Evolutionary conservation across 176 grass and related monocot species (phyloP), one percentile per base, ranked within the genome.

Genomic region (Zea mays): DNA sequence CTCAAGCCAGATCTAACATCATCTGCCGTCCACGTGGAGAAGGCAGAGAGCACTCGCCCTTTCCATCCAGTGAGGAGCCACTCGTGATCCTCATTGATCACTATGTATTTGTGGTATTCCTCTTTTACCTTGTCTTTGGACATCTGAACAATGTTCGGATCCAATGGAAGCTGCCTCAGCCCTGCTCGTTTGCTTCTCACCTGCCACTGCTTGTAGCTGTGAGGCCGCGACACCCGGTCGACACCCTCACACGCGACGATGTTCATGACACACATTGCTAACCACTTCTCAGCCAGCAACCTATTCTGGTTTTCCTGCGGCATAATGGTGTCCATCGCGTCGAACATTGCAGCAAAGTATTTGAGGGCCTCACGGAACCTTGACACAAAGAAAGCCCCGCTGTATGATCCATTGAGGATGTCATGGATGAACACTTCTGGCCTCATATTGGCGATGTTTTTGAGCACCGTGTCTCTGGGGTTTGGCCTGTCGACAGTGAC

Each of bases 31-130:
- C 87, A 89, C 5, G 77, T 17, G 1, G 87, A 85, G 8, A 77
- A n/a, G 47, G 72, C 87, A 20, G 72, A 77, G 19, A 89, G 41
- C 1, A 77, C 49, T 1, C 82, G 21, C 3, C 87, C 87, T 59
- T 89, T 89, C 87, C 87, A 89, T 3, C 77, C 87, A 1, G 65
- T 34, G 15, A 89, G 77, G 15, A 89, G 12, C 87, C 87, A 89
- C 7, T 11, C 52, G 14, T 55, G 60, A 72, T 81, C 86, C 34
- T 76, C 71, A 5, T 89, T 72, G 20, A 89, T 2, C 20, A 81
- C n/a, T 5, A 89, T 72, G 58, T 89, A 72, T 10, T 72, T 89
- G 58, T 76, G 82, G 48, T 81, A 89, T 47, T 15, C 10, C 38
- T 2, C 47, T 14, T 50, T 80, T 7, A 81, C 86, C 57, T 56